Evolutionary conservation across 352 stramenopile species (phyloP).

Genomic region (Pythium dissotocum): DNA sequence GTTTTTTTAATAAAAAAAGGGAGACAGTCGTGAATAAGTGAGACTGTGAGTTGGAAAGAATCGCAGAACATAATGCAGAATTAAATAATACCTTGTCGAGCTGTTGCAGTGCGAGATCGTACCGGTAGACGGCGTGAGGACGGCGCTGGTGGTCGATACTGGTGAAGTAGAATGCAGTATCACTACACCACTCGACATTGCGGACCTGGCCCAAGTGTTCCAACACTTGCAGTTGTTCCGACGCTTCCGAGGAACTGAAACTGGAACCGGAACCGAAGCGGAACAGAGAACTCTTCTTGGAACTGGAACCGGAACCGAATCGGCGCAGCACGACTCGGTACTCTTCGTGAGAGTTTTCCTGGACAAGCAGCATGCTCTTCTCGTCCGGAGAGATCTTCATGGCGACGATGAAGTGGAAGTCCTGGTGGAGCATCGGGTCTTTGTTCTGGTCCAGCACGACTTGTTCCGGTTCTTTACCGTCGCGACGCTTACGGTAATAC

Average conservation of each 20-base stretch:
- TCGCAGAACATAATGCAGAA: not conserved
- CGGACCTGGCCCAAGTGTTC: slow-evolving; percentile 44
- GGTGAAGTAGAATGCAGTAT: slow-evolving; percentile 75
- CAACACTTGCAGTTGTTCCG: slow-evolving; percentile 37
- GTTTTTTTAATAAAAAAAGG: not conserved
- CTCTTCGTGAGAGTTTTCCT: slow-evolving; percentile 73
- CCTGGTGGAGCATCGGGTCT: slow-evolving; percentile 50
- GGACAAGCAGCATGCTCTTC: slow-evolving; percentile 55
- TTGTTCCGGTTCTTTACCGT: slow-evolving; percentile 34
- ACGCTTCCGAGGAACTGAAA: not conserved
- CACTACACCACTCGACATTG: slow-evolving; percentile 70
- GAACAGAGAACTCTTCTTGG: not conserved
- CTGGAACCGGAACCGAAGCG: not conserved
- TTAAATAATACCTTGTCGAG: slow-evolving; percentile 49
- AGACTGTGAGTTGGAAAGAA: not conserved
- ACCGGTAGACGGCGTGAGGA: slow-evolving; percentile 64
- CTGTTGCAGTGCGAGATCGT: slow-evolving; percentile 43
- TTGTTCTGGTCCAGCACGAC: slow-evolving; percentile 80
- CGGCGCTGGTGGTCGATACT: slow-evolving; percentile 64
- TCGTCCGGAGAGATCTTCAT: slow-evolving; percentile 84
- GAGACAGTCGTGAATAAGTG: not conserved
- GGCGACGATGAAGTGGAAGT: slow-evolving; percentile 64
- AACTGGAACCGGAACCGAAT: not conserved
- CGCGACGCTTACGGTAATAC: slow-evolving; percentile 63
- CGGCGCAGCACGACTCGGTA: slow-evolving; percentile 42